Evolutionary conservation across 495 filamentous ascomycete genomes (phyloP).

Genomic region (Daldinia caldariorum): DNA sequence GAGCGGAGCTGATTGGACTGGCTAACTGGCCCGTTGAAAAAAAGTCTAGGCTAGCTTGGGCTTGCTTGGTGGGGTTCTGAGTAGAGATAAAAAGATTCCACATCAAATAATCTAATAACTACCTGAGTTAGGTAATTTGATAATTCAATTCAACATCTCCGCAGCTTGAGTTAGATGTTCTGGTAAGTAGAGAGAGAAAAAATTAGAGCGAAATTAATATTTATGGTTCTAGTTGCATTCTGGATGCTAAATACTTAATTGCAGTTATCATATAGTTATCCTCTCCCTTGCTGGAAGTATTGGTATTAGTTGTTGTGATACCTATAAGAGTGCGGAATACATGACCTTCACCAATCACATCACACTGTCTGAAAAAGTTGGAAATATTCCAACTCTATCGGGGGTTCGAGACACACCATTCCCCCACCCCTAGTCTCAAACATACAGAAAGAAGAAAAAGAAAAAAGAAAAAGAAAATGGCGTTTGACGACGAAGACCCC

Average conservation of each 20-base stretch:
- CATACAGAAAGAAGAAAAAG: too few relatives aligned
- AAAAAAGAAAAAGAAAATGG: constrained; percentile 36
- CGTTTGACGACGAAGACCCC: constrained; percentile 59
- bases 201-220: neutral
- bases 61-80: neutral
- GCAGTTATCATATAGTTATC: too few relatives aligned
- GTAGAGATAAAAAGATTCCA: neutral
- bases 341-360: neutral
- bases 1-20: neutral
- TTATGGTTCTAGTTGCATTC: too few relatives aligned
- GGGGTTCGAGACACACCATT: neutral
- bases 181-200: too few relatives aligned
- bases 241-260: too few relatives aligned
- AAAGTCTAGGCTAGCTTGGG: neutral
- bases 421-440: neutral
- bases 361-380: neutral
- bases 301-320: too few relatives aligned
- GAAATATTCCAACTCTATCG: neutral
- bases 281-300: too few relatives aligned
- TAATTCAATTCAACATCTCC: too few relatives aligned
- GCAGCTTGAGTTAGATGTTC: too few relatives aligned
- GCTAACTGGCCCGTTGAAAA: too few relatives aligned
- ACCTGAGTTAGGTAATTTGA: too few relatives aligned
- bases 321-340: neutral
- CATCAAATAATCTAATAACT: too few relatives aligned